Base-by-base conservation (phyloP, 1,139 yeast species). In the Geotrichum klebahnii region DNA sequence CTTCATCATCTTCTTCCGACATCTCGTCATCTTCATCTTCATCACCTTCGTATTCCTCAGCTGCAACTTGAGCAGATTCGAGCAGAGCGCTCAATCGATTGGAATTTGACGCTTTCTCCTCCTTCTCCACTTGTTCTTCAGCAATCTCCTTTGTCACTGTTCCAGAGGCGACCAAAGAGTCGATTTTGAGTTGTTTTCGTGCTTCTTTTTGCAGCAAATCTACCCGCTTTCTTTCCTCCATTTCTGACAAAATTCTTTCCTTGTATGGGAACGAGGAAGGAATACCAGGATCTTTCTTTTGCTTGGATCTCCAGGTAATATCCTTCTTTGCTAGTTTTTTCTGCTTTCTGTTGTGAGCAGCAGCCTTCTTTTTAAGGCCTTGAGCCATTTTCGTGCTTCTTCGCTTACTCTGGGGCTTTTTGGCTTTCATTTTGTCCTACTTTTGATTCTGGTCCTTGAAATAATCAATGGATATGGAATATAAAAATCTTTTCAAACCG, bases 191-290 rank as follows among this genome's bases (percentile, higher is more conserved):
- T 20, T 51, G 26, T 44, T 59, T 36, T 52, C 57, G 35, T 12
- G 45, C 47, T 17, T 45, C 23, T 35, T 52, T 52, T 23, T 34
- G 44, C 41, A 59, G 63, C 51, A 71, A 58, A 33, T 71, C 73
- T 38, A 66, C 73, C 65, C 81, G 75, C 68, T 85, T 82, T 51
- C 76, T 74, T 50, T 78, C 82, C 70, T 90, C 98, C 57, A 92
- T 82, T 65, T 92, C 94, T 50, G 76, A 78, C 56, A 92, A 72
- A 54, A 92, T 80, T 68, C 79, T 78, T 57, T 87, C 95, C 69
- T 90, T 92, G 73, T 89, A 90, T 34, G 98, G 98, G 77, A 89
- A 92, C 60, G 84, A 82, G 45, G 95, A 75, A 51, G 99, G 99
- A 61, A 92, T 92, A 59, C 97, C 97, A 6, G 90, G 90, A 67